Conservation (phyloP, 345 rosid species). For the Citrus hindsii region DNA sequence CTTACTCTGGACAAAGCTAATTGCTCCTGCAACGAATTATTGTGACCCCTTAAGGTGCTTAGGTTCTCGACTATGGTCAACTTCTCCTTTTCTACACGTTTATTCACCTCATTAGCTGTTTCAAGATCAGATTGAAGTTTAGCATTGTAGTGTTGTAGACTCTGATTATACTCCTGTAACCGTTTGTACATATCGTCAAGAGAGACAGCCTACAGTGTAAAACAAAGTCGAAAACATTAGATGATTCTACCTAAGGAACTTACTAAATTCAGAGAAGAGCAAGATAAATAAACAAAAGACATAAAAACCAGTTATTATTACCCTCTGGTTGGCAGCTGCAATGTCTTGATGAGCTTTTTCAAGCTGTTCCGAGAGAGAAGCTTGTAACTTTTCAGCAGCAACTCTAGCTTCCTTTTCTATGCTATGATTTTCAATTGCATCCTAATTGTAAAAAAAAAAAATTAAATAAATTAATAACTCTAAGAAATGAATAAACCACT, state of each 20-base stretch:
- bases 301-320: constrained; percentile 16
- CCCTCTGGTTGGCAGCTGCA: constrained; percentile 65
- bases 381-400: constrained; percentile 54
- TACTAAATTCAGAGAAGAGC: background rate
- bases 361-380: constrained; percentile 62
- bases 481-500: background rate
- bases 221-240: background rate
- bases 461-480: background rate
- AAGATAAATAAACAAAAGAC: background rate
- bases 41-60: constrained; percentile 78
- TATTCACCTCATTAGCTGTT: constrained; percentile 49
- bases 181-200: constrained; percentile 74
- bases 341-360: constrained; percentile 66
- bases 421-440: constrained; percentile 54
- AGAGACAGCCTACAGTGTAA: constrained; percentile 47
- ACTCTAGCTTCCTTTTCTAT: constrained; percentile 62
- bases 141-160: constrained; percentile 77
- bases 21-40: constrained; percentile 78
- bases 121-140: constrained; percentile 71
- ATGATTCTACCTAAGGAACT: background rate
- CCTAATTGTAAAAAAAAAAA: constrained; percentile 38
- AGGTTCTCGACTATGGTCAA: constrained; percentile 74
- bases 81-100: constrained; percentile 77
- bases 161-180: constrained; percentile 76
- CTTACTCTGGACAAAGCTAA: constrained; percentile 64